These are phyloP conservation scores for Auricularia sp. DNA, from an alignment of 768 basidiomycete species.

Conservation along the genomic window DNA sequence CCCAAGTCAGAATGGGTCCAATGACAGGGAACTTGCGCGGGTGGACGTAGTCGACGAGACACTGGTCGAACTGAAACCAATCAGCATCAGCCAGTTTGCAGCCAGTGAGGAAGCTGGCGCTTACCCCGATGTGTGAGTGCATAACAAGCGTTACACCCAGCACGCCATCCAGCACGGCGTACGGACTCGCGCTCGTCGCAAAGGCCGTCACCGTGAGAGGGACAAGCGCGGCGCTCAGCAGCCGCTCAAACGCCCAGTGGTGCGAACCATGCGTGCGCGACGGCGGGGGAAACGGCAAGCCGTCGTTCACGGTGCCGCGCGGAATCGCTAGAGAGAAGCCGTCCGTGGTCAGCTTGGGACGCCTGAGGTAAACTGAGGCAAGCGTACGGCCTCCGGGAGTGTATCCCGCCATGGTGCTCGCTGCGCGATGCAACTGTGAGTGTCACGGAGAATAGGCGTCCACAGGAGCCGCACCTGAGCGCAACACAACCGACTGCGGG, in stretches of 20 bases:
- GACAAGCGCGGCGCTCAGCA: conserved; percentile 78
- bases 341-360: not conserved
- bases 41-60: conserved; percentile 85
- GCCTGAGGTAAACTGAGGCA: not conserved
- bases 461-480: no score
- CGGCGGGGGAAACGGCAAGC: conserved; percentile 77
- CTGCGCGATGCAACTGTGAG: no score
- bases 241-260: conserved; percentile 88
- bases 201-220: conserved; percentile 85
- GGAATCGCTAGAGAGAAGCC: conserved; percentile 39
- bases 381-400: not conserved
- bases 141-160: conserved; percentile 81
- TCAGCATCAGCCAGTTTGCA: not conserved
- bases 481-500: no score
- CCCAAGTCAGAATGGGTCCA: conserved; percentile 62
- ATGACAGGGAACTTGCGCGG: conserved; percentile 84
- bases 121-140: conserved; percentile 91
- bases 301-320: conserved; percentile 91
- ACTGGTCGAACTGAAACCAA: conserved; percentile 54
- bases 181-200: conserved; percentile 59
- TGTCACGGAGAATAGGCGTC: no score
- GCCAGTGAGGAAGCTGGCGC: conserved; percentile 21
- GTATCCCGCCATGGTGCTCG: not conserved
- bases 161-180: conserved; percentile 84
- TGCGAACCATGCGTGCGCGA: conserved; percentile 80